Evolutionary conservation across 345 rosid genomes (phyloP), one percentile per base, ranked within the genome.

Genomic region (Kandelia obovata): DNA sequence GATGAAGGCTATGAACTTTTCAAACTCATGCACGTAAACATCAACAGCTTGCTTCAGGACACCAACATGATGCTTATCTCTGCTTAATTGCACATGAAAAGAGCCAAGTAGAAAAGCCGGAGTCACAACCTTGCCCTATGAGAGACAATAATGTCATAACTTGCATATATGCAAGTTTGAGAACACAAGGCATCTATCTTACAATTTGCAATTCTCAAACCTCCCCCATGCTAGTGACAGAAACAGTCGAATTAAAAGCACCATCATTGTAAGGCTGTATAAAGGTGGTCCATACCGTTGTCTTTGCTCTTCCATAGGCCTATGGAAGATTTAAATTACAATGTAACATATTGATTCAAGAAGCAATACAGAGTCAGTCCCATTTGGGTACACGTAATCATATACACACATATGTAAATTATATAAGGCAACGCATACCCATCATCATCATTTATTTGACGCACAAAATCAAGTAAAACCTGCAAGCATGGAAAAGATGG

Each of bases 221-320:
- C 92, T 87, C 71, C 75, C 73, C 96, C 90, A 87, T 28, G 83
- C 73, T 65, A 94, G 77, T 72, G 86, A 80, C 65, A 94, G 75
- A 67, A 81, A 86, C 67, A 94, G 83, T 35, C 87, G 87, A 75
- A 94, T 83, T 23, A 65, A 73, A 71, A 77, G 81, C 70, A 71
- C 91, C 91, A 88, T 83, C 49, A 79, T 74, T 16, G 98, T 94
- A 56, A 94, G 96, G 76, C 81, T 84, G 76, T 94, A 91, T 73
- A 94, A 78, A 74, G 96, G 85, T 15, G 97, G 93, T 74, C 98
- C 98, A 86, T 94, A 94, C 56, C 97, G 95, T 60, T 89, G 88
- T 21, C 98, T 82, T 64, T 94, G 98, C 87, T 88, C 98, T 88
- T 94, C 98, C 98, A 94, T 94, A 66, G 98, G 98, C 83, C 98